Evolutionary conservation across 2,329 filamentous ascomycete species (phyloP).

Genomic region (Penicillium sumatraense): DNA sequence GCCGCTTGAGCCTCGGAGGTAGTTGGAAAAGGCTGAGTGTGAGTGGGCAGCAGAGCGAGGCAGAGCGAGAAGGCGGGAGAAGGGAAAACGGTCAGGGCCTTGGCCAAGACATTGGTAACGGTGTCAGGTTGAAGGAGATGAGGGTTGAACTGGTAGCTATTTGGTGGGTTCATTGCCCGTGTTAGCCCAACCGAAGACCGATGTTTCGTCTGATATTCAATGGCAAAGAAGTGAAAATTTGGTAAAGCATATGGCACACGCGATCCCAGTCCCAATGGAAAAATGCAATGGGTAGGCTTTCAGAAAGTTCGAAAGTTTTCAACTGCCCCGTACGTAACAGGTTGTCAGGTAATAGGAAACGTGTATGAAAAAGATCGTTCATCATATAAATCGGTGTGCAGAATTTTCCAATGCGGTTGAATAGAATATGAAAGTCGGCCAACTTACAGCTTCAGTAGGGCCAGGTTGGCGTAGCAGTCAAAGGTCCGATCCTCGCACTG

Average conservation of each 20-base stretch:
- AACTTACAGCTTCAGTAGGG: conserved; percentile 89
- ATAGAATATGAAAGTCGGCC: conserved; percentile 11
- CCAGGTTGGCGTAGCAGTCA: conserved; percentile 96
- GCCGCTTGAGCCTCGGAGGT: conserved; percentile 50
- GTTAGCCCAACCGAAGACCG: conserved; percentile 13
- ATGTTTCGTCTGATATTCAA: neutral
- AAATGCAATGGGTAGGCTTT: conserved; percentile 43
- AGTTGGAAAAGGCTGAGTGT: conserved; percentile 68
- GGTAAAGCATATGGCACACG: conserved; percentile 15
- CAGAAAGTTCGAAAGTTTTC: conserved; percentile 77
- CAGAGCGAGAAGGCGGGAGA: conserved; percentile 93
- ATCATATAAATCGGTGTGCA: conserved; percentile 61
- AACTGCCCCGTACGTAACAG: conserved; percentile 58
- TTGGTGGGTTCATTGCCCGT: conserved; percentile 5
- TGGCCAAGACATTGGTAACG: conserved; percentile 98
- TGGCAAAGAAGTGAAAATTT: conserved; percentile 5
- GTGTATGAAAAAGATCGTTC: conserved; percentile 68
- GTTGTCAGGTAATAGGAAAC: conserved; percentile 98
- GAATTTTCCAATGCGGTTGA: neutral
- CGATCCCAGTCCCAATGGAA: conserved; percentile 9
- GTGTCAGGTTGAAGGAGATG: conserved; percentile 96
- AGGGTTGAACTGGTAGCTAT: conserved; percentile 98
- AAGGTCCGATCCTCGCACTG: conserved; percentile 95
- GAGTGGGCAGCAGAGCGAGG: conserved; percentile 88
- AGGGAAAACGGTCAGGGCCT: conserved; percentile 95